Evolutionary conservation across 163 green algal genomes (phyloP).

Genomic region (Volvox carteri): DNA sequence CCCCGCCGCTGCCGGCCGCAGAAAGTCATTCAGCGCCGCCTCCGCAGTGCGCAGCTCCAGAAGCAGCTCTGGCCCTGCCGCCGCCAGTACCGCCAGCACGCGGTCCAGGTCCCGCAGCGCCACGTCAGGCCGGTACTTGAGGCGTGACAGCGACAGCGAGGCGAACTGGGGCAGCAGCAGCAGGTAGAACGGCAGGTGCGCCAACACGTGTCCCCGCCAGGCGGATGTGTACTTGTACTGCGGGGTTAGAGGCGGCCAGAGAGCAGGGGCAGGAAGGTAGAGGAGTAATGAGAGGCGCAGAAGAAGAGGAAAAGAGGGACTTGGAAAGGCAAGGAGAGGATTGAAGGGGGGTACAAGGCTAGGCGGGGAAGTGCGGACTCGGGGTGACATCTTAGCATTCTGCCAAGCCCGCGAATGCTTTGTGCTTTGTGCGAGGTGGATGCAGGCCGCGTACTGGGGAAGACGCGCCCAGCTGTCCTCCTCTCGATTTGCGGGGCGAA

Average conservation of each 20-base stretch:
- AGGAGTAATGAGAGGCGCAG: no score
- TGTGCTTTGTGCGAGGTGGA: no score
- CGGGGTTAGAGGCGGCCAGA: slow-evolving; percentile 63
- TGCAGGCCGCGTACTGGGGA: no score
- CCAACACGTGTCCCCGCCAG: slow-evolving; percentile 87
- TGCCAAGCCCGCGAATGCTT: no score
- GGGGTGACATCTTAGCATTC: no score
- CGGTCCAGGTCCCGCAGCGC: slow-evolving; percentile 62
- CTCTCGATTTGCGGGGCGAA: no score
- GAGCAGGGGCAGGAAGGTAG: slow-evolving; percentile 66
- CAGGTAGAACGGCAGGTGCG: slow-evolving; percentile 90
- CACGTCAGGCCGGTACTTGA: slow-evolving; percentile 39
- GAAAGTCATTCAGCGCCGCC: slow-evolving; percentile 67
- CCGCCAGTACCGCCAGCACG: slow-evolving; percentile 76
- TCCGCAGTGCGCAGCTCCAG: slow-evolving; percentile 76
- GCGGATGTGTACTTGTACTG: slow-evolving; percentile 78
- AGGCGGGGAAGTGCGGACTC: no score
- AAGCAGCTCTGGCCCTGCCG: slow-evolving; percentile 70
- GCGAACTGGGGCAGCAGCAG: slow-evolving; percentile 84
- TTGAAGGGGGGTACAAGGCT: no score
- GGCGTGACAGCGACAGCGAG: slow-evolving; percentile 64
- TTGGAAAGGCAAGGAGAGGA: no score
- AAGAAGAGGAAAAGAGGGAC: no score
- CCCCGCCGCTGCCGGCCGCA: neutral
- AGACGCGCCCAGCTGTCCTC: no score